Base-by-base conservation (phyloP, 177 flowering plant genomes). In the Telopea speciosissima region DNA sequence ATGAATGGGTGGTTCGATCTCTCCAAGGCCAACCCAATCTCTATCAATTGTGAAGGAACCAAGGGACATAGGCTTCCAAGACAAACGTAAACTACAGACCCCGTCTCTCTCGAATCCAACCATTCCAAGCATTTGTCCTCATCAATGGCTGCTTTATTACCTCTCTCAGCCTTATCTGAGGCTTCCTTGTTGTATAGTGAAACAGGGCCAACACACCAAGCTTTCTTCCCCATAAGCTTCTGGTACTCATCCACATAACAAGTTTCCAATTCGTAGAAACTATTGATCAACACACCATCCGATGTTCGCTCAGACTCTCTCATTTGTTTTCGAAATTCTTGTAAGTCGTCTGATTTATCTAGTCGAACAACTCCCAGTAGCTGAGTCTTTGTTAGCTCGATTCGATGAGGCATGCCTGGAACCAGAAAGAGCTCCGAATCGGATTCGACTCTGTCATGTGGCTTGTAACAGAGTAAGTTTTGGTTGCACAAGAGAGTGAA, bases 201-300 rank as follows among this genome's bases (percentile, higher is more conserved):
- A 21, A 80, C 77, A 0, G 82, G 82, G 14, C 83, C 83, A 8
- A 81, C 28, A 40, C 80, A 76, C 83, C 83, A 81, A 0, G 76
- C 72, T 24, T 70, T 78, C 7, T 40, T 42, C 1, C 59, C 73
- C 45, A 63, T 78, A 9, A 28, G 68, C 62, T 74, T 79, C 13
- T 64, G 24, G 40, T 54, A 81, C 16, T 63, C 77, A 5, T 80
- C 17, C 0, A 68, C 77, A 24, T 81, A 84, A 7, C 19, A 59
- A 0, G 63, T 23, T 56, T 84, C 87, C 17, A 84, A 56, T 65
- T 80, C 87, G 33, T 82, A 78, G 33, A 80, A 82, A 21, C 65
- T 71, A 52, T 82, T 82, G 0, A 80, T 73, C 10, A 84, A 24
- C 7, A 80, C 63, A 23, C 87, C 87, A 31, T 72, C 66, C 0